phyloP scores from a whole-genome alignment of 768 basidiomycete species.

The Auricularia auricula-judae region DNA sequence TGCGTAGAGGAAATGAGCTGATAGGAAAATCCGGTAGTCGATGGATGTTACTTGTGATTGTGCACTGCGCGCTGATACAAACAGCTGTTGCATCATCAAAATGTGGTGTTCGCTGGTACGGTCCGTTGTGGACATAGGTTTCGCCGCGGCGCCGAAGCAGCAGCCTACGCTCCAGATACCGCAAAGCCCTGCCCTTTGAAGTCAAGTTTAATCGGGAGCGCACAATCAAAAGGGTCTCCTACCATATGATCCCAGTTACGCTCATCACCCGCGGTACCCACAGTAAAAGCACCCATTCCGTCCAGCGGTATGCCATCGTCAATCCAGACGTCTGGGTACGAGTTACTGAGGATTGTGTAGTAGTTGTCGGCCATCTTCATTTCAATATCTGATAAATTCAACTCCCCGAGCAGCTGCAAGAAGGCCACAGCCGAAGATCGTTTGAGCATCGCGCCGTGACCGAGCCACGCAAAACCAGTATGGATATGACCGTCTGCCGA shows the following conservation, averaged over 20 bases:
- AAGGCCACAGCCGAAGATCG: conserved; percentile 35
- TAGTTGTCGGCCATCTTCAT: conserved; percentile 63
- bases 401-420: conserved; percentile 33
- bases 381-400: conserved; percentile 35
- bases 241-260: conserved; percentile 44
- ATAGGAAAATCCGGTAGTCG: conserved; percentile 25
- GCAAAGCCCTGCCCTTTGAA: background rate
- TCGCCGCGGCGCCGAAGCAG: background rate
- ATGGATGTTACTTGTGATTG: conserved; percentile 42
- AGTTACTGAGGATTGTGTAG: conserved; percentile 47
- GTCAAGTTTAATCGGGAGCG: background rate
- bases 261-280: conserved; percentile 44
- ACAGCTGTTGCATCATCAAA: conserved; percentile 15
- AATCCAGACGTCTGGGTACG: conserved; percentile 49
- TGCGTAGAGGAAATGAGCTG: conserved; percentile 20
- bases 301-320: conserved; percentile 50
- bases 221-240: background rate
- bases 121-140: background rate
- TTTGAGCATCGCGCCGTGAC: conserved; percentile 47
- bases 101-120: too few relatives aligned
- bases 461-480: conserved; percentile 56
- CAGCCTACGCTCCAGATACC: background rate
- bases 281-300: conserved; percentile 44
- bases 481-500: conserved; percentile 27
- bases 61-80: conserved; percentile 34